These are phyloP conservation scores for Fomitiporia mediterranea DNA, from an alignment of 1,284 basidiomycete genomes.

Conservation along the genomic window DNA sequence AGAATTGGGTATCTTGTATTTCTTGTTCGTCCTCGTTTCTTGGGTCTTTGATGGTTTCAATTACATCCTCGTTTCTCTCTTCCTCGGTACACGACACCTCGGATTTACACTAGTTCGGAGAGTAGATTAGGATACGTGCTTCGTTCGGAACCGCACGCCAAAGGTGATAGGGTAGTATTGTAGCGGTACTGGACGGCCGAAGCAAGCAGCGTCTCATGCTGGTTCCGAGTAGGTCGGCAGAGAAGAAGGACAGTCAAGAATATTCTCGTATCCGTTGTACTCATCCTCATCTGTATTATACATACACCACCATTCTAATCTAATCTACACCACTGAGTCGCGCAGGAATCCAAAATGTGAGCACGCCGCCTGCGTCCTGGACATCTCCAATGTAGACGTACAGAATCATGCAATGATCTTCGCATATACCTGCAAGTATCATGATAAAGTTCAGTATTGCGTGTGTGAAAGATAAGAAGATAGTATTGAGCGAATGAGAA, in stretches of 20 bases:
- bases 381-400: conserved; percentile 89
- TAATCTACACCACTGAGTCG: conserved; percentile 18
- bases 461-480: neutral
- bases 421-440: conserved; percentile 64
- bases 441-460: no score
- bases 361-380: conserved; percentile 76
- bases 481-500: conserved; percentile 17
- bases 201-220: no score
- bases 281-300: neutral
- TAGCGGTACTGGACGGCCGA: no score
- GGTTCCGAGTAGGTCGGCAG: no score
- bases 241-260: no score
- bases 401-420: conserved; percentile 80
- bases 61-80: neutral
- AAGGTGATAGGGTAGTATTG: no score
- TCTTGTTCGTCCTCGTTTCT: neutral
- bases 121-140: no score
- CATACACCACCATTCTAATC: neutral
- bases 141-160: no score
- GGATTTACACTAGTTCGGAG: no score
- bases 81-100: neutral
- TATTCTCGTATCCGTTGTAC: no score
- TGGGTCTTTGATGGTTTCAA: no score
- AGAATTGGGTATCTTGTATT: no score
- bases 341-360: conserved; percentile 86